Percentiles rank a stretch among this genome's conserved stretches.
These are phyloP conservation scores for Pseudogymnoascus sp. DNA, from an alignment of 2,329 filamentous ascomycete genomes.

Conservation along the genomic window DNA sequence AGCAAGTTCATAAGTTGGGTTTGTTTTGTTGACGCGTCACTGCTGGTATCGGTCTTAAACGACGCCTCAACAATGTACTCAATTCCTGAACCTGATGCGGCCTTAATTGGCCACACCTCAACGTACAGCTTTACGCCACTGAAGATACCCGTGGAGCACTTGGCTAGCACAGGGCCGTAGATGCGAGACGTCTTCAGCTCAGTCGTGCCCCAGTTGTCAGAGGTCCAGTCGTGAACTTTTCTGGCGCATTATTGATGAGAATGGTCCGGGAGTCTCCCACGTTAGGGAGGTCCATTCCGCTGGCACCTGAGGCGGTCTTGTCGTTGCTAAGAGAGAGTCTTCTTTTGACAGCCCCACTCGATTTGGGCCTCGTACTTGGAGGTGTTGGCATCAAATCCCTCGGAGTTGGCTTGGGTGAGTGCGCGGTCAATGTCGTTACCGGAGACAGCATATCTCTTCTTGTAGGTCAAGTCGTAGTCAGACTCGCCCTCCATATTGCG, in stretches of 20 bases:
- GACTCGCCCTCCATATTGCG: conserved; percentile 29
- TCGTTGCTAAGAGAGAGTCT: conserved; percentile 30
- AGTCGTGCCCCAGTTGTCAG: conserved; percentile 23
- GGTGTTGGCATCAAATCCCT: conserved; percentile 28
- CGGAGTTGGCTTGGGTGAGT: conserved; percentile 25
- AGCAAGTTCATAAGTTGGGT: conserved; percentile 18
- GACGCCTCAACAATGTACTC: conserved; percentile 27
- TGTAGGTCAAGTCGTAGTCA: conserved; percentile 33
- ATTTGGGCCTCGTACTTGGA: conserved; percentile 30
- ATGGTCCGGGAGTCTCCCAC: conserved; percentile 18
- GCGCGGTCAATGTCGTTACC: conserved; percentile 25
- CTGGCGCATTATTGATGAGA: conserved; percentile 24
- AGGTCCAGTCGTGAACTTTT: conserved; percentile 26
- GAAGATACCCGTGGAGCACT: conserved; percentile 26
- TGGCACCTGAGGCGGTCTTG: conserved; percentile 22
- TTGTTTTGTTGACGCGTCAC: conserved; percentile 16
- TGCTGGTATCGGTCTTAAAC: conserved; percentile 22
- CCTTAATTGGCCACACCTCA: conserved; percentile 28
- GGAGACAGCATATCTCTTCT: conserved; percentile 29
- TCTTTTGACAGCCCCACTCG: conserved; percentile 30
- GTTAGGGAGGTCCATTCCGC: conserved; percentile 22
- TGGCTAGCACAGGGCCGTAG: conserved; percentile 27
- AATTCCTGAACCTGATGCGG: conserved; percentile 18
- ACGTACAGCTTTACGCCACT: conserved; percentile 25
- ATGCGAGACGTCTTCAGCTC: conserved; percentile 22